Evolutionary conservation across 1,139 yeast genomes (phyloP), one percentile per base, ranked within the genome.

Genomic region (Diutina sp.): DNA sequence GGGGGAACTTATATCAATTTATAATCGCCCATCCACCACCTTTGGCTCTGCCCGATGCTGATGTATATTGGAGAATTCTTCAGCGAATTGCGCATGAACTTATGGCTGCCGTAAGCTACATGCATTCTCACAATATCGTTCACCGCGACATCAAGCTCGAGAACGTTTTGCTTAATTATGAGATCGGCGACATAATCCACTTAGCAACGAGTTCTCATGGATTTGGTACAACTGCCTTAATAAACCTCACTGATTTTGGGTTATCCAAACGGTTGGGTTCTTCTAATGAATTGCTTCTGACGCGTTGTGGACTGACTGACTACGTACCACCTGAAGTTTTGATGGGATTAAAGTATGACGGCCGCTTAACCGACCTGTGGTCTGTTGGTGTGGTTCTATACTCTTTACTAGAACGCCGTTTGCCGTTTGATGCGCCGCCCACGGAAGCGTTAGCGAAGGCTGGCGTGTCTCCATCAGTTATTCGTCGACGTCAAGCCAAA

Each of bases 251-350:
- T 0, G 99, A 93, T 72, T 84, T 93, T 69, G 99, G 99, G 0
- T 76, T 93, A 32, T 86, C 96, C 14, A 84, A 90, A 63, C 73
- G 76, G 57, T 77, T 91, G 25, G 80, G 79, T 55, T 78, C 80
- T 1, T 74, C 72, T 0, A 74, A 79, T 60, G 89, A 90, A 48
- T 63, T 85, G 58, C 75, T 95, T 35, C 77, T 86, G 2, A 91
- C 98, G 0, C 72, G 98, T 58, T 93, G 99, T 69, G 99, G 99
- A 0, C 87, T 96, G 0, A 97, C 90, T 61, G 98, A 93, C 67
- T 93, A 93, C 63, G 96, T 93, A 2, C 85, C 97, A 0, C 99
- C 98, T 0, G 99, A 93, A 67, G 72, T 93, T 45, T 72, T 93
- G 50, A 83, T 93, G 84, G 98, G 98, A 0, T 76, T 89, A 58